phyloP scores from a whole-genome alignment of 2,329 filamentous ascomycete genomes.

The Scedosporium apiospermum region DNA sequence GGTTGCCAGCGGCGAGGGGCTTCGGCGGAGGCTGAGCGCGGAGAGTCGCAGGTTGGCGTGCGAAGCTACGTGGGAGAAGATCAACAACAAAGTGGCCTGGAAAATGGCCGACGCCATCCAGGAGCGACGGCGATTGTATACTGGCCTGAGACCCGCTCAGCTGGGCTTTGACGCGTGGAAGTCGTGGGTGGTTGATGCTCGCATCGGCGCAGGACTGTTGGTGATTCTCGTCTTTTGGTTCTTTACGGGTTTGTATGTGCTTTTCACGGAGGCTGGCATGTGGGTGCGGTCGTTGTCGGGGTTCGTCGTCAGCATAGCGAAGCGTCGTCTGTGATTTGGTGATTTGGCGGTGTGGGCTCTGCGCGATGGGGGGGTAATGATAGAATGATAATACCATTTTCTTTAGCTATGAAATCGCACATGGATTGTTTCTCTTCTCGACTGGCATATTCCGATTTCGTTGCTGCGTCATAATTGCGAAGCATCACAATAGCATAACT shows the following conservation, averaged over 20 bases:
- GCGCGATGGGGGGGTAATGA: conserved; percentile 1
- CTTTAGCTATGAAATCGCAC: background rate
- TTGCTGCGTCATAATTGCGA: too few species aligned
- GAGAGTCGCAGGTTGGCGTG: conserved; percentile 47
- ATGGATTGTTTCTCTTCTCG: background rate
- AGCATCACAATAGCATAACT: too few species aligned
- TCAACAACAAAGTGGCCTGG: conserved; percentile 61
- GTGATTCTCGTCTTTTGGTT: conserved; percentile 40
- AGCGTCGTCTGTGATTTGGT: conserved; percentile 3
- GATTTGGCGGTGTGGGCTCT: too few species aligned
- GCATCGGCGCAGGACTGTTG: conserved; percentile 33
- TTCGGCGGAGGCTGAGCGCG: conserved; percentile 34
- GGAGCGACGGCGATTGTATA: conserved; percentile 19
- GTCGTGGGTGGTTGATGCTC: conserved; percentile 29
- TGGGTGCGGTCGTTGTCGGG: conserved; percentile 15
- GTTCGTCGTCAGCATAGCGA: background rate
- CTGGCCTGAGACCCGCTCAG: background rate
- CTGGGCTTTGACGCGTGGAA: background rate
- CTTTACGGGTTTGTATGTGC: conserved; percentile 37
- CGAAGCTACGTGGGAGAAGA: conserved; percentile 60
- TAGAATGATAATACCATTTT: background rate
- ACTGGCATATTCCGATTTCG: background rate
- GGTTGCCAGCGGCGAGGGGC: conserved; percentile 33
- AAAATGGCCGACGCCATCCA: conserved; percentile 47
- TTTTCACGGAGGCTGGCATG: conserved; percentile 35